These are phyloP conservation scores for Fusarium ambrosium DNA, from an alignment of 2,329 filamentous ascomycete species.

Conservation along the genomic window DNA sequence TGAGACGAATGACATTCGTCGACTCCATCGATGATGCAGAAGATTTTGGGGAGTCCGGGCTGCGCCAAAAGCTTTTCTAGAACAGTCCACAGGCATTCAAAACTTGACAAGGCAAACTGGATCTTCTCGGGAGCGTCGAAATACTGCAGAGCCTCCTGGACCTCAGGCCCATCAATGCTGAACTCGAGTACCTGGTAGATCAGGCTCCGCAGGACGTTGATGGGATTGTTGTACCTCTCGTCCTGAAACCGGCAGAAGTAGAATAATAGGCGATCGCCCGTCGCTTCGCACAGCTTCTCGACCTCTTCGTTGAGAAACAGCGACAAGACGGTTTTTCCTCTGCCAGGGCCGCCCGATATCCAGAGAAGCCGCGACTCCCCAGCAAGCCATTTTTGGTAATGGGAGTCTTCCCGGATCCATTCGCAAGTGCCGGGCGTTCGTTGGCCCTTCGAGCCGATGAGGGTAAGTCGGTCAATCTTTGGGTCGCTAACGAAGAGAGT, in stretches of 20 bases:
- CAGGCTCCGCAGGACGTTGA: background rate
- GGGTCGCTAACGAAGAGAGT: background rate
- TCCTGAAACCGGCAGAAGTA: background rate
- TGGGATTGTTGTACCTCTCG: background rate
- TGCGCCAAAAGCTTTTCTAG: background rate
- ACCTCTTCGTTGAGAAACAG: background rate
- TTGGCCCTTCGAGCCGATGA: background rate
- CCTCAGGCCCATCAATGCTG: background rate
- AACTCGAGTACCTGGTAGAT: background rate
- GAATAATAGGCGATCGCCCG: background rate
- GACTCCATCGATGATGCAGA: background rate
- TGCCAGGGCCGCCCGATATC: background rate
- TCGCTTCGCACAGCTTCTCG: background rate
- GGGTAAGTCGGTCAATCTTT: background rate
- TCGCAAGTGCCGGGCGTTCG: background rate
- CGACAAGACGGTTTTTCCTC: background rate
- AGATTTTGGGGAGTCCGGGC: background rate
- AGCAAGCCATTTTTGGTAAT: background rate
- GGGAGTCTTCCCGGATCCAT: background rate
- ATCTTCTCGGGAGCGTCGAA: background rate
- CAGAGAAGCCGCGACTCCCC: background rate
- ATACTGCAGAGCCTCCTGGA: background rate
- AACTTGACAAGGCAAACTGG: background rate
- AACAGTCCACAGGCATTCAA: background rate
- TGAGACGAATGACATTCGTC: background rate